Evolutionary conservation across 495 filamentous ascomycete species (phyloP), one percentile per base, ranked within the genome.

Genomic region (Aspergillus affinis): DNA sequence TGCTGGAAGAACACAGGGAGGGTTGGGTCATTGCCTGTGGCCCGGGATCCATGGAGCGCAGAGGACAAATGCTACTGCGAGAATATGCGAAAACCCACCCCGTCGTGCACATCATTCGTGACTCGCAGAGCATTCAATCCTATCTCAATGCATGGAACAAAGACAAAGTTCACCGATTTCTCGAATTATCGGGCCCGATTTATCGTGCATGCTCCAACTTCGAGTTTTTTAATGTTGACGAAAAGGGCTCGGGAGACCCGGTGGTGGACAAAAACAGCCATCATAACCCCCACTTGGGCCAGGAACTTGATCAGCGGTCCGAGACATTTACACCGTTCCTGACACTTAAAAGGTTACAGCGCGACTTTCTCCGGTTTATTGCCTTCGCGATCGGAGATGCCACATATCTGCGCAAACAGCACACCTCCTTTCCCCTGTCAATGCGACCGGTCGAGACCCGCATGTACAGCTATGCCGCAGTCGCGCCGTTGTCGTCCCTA

Each of bases 21-120:
- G 81, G 82, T n/a, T 88, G 86, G 66, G 81, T 93, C 51, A 91
- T 93, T 67, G 86, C 82, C 8, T 90, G 81, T 78, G 86, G 79
- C 61, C 82, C 77, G 69, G 84, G 79, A 56, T 78, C 78, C 75
- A 71, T 85, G 71, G 73, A 82, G 69, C 70, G 71, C 49, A 72
- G 65, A 58, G 74, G 70, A 10, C 75, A 78, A 60, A 63, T 56
- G 41, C 65, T 81, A 10, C 69, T 86, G 0, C 63, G 73, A 23
- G 71, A 78, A 23, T 85, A 75, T 65, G 75, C 79, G 26, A 70
- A 74, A 53, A 78, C 75, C 2, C 84, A 92, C 65, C 88, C 89
- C 0, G 87, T 93, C 49, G 82, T 93, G 21, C 88, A 91, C 59
- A 77, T 92, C 30, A 79, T 87, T 59, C 81, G 90, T 27, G 87